Evolutionary conservation across 1,284 basidiomycete genomes (phyloP).

Genomic region (Dichomitus squalens): DNA sequence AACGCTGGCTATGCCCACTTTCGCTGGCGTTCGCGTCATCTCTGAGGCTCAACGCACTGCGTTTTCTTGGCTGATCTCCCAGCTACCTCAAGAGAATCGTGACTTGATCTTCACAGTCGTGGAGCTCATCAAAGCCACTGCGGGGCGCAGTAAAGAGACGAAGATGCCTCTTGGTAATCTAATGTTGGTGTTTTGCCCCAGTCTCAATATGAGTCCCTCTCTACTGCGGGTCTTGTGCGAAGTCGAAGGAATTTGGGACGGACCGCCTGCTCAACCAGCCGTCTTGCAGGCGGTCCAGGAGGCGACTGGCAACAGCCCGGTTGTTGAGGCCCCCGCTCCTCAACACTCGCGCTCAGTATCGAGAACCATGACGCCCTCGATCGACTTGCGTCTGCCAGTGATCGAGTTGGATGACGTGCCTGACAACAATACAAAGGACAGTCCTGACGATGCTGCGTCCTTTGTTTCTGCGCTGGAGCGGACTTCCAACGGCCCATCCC

Average conservation of each 20-base stretch:
- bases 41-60: constrained; percentile 55
- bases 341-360: neutral
- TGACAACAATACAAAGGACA: constrained; percentile 14
- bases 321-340: neutral
- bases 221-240: constrained; percentile 76
- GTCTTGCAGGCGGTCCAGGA: neutral
- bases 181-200: constrained; percentile 79
- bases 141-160: constrained; percentile 62
- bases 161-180: constrained; percentile 87
- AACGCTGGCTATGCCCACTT: constrained; percentile 70
- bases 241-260: constrained; percentile 63
- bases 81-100: constrained; percentile 70
- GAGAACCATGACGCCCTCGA: constrained; percentile 1
- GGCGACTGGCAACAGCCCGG: neutral
- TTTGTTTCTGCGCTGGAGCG: constrained; percentile 36
- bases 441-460: constrained; percentile 32
- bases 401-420: constrained; percentile 18
- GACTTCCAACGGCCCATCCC: constrained; percentile 38
- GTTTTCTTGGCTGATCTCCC: constrained; percentile 60
- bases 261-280: constrained; percentile 17
- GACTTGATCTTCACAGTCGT: constrained; percentile 74
- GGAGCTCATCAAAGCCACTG: constrained; percentile 72
- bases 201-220: constrained; percentile 77
- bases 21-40: constrained; percentile 58
- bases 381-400: constrained; percentile 19